phyloP scores from a whole-genome alignment of 2,329 filamentous ascomycete genomes.

The Phyllosticta citrichinensis region DNA sequence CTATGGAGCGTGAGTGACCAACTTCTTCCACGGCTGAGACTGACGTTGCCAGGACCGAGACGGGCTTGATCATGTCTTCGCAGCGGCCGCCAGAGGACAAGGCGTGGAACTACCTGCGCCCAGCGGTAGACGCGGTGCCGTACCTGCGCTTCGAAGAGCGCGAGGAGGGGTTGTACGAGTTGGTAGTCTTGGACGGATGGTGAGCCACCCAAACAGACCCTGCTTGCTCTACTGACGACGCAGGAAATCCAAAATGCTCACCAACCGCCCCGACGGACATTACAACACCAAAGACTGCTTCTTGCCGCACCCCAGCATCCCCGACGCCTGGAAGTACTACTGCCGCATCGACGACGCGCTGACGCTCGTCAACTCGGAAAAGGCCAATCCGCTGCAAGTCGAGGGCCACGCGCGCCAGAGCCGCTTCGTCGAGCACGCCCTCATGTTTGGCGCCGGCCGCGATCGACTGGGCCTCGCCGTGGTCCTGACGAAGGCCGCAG shows the following conservation, averaged over 20 bases:
- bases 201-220: background rate
- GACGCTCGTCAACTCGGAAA: conserved; percentile 42
- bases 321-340: conserved; percentile 39
- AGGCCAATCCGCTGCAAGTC: conserved; percentile 38
- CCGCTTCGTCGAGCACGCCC: conserved; percentile 43
- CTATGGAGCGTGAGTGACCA: conserved; percentile 44
- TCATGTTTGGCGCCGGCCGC: conserved; percentile 48
- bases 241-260: conserved; percentile 31
- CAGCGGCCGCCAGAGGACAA: conserved; percentile 43
- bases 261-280: conserved; percentile 26
- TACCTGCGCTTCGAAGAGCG: conserved; percentile 29
- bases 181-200: conserved; percentile 24
- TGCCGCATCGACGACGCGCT: conserved; percentile 39
- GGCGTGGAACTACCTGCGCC: conserved; percentile 50
- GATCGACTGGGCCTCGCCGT: conserved; percentile 45
- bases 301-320: conserved; percentile 31
- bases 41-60: conserved; percentile 42
- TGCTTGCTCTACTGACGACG: conserved; percentile 29
- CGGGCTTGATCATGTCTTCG: conserved; percentile 52
- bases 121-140: conserved; percentile 28
- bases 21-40: background rate
- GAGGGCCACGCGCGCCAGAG: conserved; percentile 47
- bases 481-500: conserved; percentile 38
- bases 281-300: conserved; percentile 31
- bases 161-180: conserved; percentile 28